Percentiles rank a stretch among this genome's conserved stretches.
phyloP scores from a whole-genome alignment of 371 early-diverging fungal genomes.

The Funneliformis caledonium region DNA sequence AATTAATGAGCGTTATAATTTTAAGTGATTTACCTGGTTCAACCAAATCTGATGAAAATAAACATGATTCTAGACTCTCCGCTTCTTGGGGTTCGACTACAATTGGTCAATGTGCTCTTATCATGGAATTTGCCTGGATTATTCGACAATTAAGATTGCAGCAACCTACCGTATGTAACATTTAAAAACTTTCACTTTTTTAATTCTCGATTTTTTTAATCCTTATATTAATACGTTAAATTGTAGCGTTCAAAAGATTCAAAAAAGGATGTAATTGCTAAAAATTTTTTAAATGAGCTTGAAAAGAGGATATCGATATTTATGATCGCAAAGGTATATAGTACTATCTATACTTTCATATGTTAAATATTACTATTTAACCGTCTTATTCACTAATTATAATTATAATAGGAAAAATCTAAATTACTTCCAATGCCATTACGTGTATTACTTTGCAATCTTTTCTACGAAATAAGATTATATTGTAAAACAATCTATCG shows the following conservation, averaged over 20 bases:
- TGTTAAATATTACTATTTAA: not conserved
- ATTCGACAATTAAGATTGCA: conserved; percentile 54
- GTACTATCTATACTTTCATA: not conserved
- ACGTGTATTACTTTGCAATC: conserved; percentile 58
- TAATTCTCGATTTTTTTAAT: not conserved
- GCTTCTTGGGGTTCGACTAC: conserved; percentile 62
- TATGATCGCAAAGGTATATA: conserved; percentile 56
- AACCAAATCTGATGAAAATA: not conserved
- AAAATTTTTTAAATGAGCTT: conserved; percentile 67
- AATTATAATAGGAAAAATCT: conserved; percentile 51
- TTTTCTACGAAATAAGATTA: conserved; percentile 63
- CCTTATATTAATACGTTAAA: not conserved
- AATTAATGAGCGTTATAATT: conserved; percentile 65
- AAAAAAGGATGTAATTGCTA: conserved; percentile 64
- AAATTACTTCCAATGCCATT: conserved; percentile 59
- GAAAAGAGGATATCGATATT: conserved; percentile 63
- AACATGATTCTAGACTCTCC: not conserved
- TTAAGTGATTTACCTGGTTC: conserved; percentile 57
- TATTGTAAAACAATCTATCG: conserved; percentile 66
- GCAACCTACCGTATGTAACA: conserved; percentile 44
- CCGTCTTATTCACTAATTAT: not conserved
- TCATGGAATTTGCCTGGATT: conserved; percentile 63
- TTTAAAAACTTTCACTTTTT: not conserved
- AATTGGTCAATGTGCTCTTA: conserved; percentile 63
- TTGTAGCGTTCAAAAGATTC: conserved; percentile 39